phyloP scores from a whole-genome alignment of 1,284 basidiomycete genomes.

The Cryptococcus jaspeensis region DNA sequence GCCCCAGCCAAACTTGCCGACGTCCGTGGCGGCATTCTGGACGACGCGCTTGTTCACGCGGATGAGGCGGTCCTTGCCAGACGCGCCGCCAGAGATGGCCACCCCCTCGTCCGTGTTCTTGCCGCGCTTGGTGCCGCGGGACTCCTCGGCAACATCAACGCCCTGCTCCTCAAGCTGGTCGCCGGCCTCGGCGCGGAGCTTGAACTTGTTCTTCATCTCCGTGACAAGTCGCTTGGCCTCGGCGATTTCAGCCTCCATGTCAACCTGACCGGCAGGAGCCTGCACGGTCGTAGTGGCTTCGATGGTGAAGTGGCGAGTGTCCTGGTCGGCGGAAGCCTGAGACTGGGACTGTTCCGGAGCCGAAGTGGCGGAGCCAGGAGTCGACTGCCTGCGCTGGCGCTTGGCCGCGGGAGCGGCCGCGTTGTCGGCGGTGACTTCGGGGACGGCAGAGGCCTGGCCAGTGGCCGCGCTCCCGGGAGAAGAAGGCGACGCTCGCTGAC shows the following conservation, averaged over 20 bases:
- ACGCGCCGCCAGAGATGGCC: conserved; percentile 29
- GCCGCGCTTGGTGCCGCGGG: conserved; percentile 43
- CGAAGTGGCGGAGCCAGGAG: conserved; percentile 3
- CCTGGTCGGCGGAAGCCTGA: conserved; percentile 10
- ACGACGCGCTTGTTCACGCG: conserved; percentile 42
- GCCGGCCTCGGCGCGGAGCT: conserved; percentile 40
- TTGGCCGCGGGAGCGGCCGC: conserved; percentile 32
- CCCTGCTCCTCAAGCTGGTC: conserved; percentile 45
- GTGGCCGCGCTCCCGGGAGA: too few species aligned
- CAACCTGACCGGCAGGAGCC: conserved; percentile 36
- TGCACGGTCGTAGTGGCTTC: conserved; percentile 47
- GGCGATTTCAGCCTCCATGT: conserved; percentile 49
- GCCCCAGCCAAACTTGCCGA: conserved; percentile 42
- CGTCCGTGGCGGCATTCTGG: conserved; percentile 11
- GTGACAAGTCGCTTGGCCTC: conserved; percentile 48
- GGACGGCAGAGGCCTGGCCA: too few species aligned
- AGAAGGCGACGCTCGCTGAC: conserved; percentile 7
- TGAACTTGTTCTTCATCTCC: conserved; percentile 44
- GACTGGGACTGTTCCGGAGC: conserved; percentile 1
- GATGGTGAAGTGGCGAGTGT: conserved; percentile 35
- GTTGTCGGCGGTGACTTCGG: too few species aligned
- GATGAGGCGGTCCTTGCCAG: conserved; percentile 34
- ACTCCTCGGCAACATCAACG: conserved; percentile 23
- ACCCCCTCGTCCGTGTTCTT: conserved; percentile 38
- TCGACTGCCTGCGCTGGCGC: conserved; percentile 27